A percentile compares a stretch with the other conserved stretches of the same genome.
Conservation (phyloP, 306 rosid species). For the Cucurbita ficifolia region DNA sequence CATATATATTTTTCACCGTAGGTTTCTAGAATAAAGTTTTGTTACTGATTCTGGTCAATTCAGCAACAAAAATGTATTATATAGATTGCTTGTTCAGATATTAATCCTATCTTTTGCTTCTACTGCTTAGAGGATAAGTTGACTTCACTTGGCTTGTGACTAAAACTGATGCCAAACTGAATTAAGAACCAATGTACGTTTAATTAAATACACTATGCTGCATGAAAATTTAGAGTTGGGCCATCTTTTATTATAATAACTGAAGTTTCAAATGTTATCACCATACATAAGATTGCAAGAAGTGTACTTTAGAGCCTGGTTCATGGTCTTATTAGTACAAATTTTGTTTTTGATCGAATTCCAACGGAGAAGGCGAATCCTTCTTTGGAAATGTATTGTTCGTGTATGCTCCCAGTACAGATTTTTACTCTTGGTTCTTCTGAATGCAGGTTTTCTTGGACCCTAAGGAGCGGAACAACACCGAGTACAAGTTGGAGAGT, state of each 20-base stretch:
- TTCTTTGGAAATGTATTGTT: background rate
- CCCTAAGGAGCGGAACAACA: constrained; percentile 11
- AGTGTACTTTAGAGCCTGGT: background rate
- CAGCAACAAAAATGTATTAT: background rate
- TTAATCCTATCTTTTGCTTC: background rate
- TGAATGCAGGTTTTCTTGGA: constrained; percentile 6
- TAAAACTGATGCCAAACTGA: background rate
- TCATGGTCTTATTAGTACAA: background rate
- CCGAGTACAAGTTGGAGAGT: constrained; percentile 12
- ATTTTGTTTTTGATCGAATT: no score
- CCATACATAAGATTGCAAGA: background rate
- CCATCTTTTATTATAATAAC: no score
- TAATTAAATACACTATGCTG: background rate
- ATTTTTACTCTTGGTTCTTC: background rate
- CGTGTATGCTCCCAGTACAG: background rate
- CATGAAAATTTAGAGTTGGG: background rate
- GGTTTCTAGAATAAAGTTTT: background rate
- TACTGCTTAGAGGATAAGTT: background rate
- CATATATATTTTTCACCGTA: background rate
- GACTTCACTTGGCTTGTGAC: background rate
- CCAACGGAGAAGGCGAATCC: no score
- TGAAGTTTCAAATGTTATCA: background rate
- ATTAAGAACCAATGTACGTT: background rate
- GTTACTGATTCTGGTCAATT: background rate
- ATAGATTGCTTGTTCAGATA: no score